Evolutionary conservation across 2,329 filamentous ascomycete genomes (phyloP), one percentile per base, ranked within the genome.

Genomic region (Apiospora hydei): DNA sequence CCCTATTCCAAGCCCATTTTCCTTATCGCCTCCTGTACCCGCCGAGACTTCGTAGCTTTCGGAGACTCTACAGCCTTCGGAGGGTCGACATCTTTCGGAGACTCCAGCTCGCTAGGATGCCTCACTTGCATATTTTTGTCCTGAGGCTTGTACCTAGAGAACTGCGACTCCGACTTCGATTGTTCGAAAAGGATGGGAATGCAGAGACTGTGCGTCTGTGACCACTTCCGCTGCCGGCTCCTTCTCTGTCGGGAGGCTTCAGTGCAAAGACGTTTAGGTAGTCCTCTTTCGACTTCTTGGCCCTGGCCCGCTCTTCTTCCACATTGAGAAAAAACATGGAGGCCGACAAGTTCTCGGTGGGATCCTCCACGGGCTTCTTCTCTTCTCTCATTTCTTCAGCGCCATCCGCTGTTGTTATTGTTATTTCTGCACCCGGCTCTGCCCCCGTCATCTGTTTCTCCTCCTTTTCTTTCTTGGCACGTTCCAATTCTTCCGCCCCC

Each of bases 51-150:
- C 6, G 47, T 38, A 38, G 34, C 5, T 4, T 38, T 38, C 34
- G 34, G 5, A 3, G 5, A 38, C 34, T 38, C 34, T 38, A 38
- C 5, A 38, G 3, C 34, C 5, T 38, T 38, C 34, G 34, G 34
- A 38, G 34, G 7, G 5, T 38, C 34, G 5, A 8, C 7, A 38
- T 5, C 34, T 8, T 38, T 38, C 34, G 43, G 66, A 16, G 66
- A 46, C n/a, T 46, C 26, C 14, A 68, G 66, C 41, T 68, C 66
- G n/a, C 66, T 47, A 11, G 66, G 66, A 6, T 41, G 66, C 21
- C 66, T 26, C 13, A 11, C 41, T 47, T 47, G 18, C 18, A 30
- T 6, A 1, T 47, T 34, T n/a, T 30, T 34, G 43, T 44, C n/a
- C 13, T 68, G 66, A 6, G 66, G 66, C 43, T 68, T 68, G 43